Conservation (phyloP, 1,284 basidiomycete genomes). For the Ustilago tritici region DNA sequence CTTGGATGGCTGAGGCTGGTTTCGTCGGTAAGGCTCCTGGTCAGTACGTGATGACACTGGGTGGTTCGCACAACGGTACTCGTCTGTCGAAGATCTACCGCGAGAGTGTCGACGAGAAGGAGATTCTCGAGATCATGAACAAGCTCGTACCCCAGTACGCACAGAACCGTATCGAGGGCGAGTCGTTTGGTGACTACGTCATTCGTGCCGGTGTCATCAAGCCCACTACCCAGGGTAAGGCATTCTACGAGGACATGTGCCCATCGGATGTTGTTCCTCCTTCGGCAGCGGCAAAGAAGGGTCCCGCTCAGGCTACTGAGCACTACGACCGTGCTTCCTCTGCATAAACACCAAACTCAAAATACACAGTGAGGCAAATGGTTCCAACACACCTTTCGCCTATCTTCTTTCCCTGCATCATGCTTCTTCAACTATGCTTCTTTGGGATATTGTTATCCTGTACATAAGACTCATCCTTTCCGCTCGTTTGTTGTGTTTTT, state of each 20-base stretch:
- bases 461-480: conserved; percentile 8
- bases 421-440: conserved; percentile 11
- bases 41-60: conserved; percentile 92
- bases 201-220: conserved; percentile 72
- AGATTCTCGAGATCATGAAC: conserved; percentile 87
- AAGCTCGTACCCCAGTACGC: conserved; percentile 96
- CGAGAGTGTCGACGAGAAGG: conserved; percentile 89
- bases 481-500: not conserved
- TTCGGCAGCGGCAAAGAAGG: conserved; percentile 47
- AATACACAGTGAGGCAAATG: conserved; percentile 2
- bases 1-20: conserved; percentile 94
- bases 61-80: conserved; percentile 93
- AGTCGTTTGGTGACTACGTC: conserved; percentile 95
- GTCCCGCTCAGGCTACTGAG: conserved; percentile 45
- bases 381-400: conserved; percentile 16
- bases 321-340: conserved; percentile 52
- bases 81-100: conserved; percentile 92
- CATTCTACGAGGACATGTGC: conserved; percentile 64
- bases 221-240: conserved; percentile 59
- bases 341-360: conserved; percentile 10
- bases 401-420: conserved; percentile 2
- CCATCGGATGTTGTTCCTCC: conserved; percentile 42
- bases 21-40: conserved; percentile 97
- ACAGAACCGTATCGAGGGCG: conserved; percentile 86
- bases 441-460: conserved; percentile 3